Evolutionary conservation across 352 stramenopile species (phyloP).

Genomic region (Globisporangium orthogonon): DNA sequence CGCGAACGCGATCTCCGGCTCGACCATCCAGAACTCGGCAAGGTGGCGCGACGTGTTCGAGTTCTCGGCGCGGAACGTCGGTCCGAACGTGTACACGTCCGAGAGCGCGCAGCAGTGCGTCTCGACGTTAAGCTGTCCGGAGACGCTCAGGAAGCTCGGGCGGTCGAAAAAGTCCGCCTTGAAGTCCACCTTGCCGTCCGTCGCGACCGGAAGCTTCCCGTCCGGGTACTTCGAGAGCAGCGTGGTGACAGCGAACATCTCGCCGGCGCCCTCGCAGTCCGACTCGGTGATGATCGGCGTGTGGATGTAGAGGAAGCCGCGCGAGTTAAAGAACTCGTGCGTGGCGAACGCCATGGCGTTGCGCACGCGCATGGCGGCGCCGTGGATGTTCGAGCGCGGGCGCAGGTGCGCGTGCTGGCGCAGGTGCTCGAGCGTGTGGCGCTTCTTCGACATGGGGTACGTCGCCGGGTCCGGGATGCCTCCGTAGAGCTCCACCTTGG

Average conservation of each 20-base stretch:
- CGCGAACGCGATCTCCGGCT: conserved; percentile 90
- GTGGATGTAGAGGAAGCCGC: conserved; percentile 93
- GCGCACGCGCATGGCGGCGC: conserved; percentile 88
- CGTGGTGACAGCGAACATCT: conserved; percentile 95
- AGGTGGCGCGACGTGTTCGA: conserved; percentile 97
- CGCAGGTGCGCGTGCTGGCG: conserved; percentile 91
- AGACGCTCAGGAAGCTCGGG: conserved; percentile 90
- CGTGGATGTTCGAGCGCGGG: conserved; percentile 88
- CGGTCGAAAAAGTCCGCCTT: conserved; percentile 90
- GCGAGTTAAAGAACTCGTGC: conserved; percentile 92
- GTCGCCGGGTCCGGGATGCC: conserved; percentile 74
- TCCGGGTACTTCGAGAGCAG: conserved; percentile 80
- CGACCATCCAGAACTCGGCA: conserved; percentile 98
- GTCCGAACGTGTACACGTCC: conserved; percentile 97
- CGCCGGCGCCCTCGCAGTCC: conserved; percentile 97
- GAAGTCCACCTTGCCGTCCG: conserved; percentile 81
- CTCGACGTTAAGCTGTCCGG: conserved; percentile 96
- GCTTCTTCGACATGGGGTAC: conserved; percentile 94
- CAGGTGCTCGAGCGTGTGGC: conserved; percentile 92
- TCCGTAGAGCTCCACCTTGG: conserved; percentile 81
- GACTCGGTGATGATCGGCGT: conserved; percentile 94
- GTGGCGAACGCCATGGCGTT: conserved; percentile 92
- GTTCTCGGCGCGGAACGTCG: conserved; percentile 99
- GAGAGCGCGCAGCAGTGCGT: conserved; percentile 88
- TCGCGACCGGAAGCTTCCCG: conserved; percentile 55